These are phyloP conservation scores for Aureoboletus auriporus DNA, from an alignment of 768 basidiomycete species.

Conservation along the genomic window DNA sequence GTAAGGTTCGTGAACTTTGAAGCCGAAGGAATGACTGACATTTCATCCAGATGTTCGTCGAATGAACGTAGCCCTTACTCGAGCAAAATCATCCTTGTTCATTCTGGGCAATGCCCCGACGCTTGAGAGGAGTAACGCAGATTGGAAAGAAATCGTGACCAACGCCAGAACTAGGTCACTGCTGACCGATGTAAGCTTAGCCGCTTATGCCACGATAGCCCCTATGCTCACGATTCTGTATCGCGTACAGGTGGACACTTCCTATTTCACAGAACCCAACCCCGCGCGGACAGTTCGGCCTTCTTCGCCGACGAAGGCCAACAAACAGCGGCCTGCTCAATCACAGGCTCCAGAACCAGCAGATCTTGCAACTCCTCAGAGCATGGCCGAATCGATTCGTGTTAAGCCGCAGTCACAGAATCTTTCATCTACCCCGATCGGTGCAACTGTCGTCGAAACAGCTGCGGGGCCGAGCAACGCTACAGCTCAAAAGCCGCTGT, in stretches of 20 bases:
- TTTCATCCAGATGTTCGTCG: constrained; percentile 60
- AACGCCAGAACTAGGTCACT: constrained; percentile 68
- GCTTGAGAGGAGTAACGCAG: constrained; percentile 77
- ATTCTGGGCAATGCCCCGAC: constrained; percentile 90
- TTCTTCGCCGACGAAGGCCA: constrained; percentile 17
- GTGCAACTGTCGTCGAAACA: neutral
- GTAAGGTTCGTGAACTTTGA: constrained; percentile 32
- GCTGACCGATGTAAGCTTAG: constrained; percentile 53
- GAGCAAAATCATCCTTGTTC: constrained; percentile 91
- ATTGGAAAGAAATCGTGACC: constrained; percentile 73
- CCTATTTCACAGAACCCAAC: constrained; percentile 37
- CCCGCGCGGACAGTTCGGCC: constrained; percentile 12
- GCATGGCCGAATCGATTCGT: constrained; percentile 28
- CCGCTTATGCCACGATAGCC: neutral
- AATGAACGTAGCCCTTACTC: constrained; percentile 99
- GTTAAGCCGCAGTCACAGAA: constrained; percentile 19
- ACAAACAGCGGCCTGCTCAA: constrained; percentile 17
- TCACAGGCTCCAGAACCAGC: constrained; percentile 22
- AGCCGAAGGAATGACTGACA: constrained; percentile 1
- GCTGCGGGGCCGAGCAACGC: constrained; percentile 5
- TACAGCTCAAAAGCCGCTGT: constrained; percentile 4
- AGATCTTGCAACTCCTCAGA: constrained; percentile 38
- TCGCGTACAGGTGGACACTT: constrained; percentile 27
- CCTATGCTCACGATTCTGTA: neutral
- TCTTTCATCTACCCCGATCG: neutral